Evolutionary conservation across 2,329 filamentous ascomycete species (phyloP), one percentile per base, ranked within the genome.

Genomic region (Sclerotinia borealis): DNA sequence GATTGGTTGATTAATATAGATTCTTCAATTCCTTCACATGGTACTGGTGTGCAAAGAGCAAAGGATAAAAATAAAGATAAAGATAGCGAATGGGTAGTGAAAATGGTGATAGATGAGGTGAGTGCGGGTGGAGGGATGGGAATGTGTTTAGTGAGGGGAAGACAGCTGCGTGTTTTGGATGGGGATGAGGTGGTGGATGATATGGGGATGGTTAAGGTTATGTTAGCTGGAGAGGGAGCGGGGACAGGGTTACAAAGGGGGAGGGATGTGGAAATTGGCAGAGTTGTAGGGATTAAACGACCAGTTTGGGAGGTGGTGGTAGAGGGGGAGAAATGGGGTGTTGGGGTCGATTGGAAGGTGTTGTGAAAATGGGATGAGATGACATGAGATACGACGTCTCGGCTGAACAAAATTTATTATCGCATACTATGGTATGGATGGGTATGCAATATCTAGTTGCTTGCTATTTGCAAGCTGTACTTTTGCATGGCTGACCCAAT

Each of bases 1-100:
- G 73, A 76, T 19, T 84, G 81, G 81, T 74, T 85, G 15, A 72
- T 84, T 19, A 80, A 82, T 60, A 65, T 75, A 11, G 72, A 74
- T 41, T 65, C 65, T 59, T 39, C 69, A 2, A 50, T 68, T 60
- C 59, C 69, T 36, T 50, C 65, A 10, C 63, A 51, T 43, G 37
- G 34, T 17, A 4, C 22, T n/a, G 22, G n/a, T 8, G 13, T 22
- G 2, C 27, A 56, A 5, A 36, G 10, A 22, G 47, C 19, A 43
- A 50, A 19, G 19, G 60, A 22, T n/a, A n/a, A n/a, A n/a, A n/a
- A n/a, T n/a, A 67, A 64, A 39, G 22, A 36, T 36, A 68, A 58
- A n/a, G 67, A 68, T 11, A 66, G 69, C 47, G 41, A 58, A 36
- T 75, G 73, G 75, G 31, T 71, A 22, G 63, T 71, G 6, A 72